A percentile compares a stretch with the other conserved stretches of the same genome.
Conservation (phyloP, 352 stramenopile genomes). For the Phytophthora aleatoria region DNA sequence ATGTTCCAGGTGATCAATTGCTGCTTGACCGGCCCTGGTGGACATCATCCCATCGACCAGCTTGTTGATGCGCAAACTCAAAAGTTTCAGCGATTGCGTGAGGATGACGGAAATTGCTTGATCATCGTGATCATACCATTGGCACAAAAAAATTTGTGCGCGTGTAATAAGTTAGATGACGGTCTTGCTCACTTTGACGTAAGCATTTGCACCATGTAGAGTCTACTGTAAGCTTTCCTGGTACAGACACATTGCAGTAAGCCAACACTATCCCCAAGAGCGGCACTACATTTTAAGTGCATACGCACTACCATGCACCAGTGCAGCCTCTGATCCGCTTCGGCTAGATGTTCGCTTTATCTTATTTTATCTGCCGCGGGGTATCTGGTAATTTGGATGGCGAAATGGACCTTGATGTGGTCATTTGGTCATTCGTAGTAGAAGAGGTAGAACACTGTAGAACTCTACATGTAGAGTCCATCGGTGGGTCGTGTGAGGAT, state of each 20-base stretch:
- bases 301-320: background rate
- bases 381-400: too few species aligned
- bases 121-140: background rate
- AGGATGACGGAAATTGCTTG: background rate
- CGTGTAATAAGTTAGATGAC: background rate
- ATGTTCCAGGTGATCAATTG: conserved; percentile 6
- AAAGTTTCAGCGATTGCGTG: conserved; percentile 2
- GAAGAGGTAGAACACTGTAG: too few species aligned
- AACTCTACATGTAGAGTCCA: too few species aligned
- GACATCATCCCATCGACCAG: background rate
- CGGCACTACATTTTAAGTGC: too few species aligned
- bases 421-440: too few species aligned
- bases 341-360: background rate
- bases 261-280: too few species aligned
- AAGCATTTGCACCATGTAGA: background rate
- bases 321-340: background rate
- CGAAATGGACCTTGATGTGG: too few species aligned
- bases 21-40: background rate
- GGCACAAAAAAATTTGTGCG: too few species aligned
- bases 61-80: conserved; percentile 5
- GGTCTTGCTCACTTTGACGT: background rate
- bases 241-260: too few species aligned
- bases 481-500: background rate
- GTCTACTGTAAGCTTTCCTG: too few species aligned
- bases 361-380: background rate